Percentiles rank a stretch among this genome's conserved stretches.
These are phyloP conservation scores for Coemansia sp. DNA, from an alignment of 371 early-diverging fungal genomes.

Conservation along the genomic window DNA sequence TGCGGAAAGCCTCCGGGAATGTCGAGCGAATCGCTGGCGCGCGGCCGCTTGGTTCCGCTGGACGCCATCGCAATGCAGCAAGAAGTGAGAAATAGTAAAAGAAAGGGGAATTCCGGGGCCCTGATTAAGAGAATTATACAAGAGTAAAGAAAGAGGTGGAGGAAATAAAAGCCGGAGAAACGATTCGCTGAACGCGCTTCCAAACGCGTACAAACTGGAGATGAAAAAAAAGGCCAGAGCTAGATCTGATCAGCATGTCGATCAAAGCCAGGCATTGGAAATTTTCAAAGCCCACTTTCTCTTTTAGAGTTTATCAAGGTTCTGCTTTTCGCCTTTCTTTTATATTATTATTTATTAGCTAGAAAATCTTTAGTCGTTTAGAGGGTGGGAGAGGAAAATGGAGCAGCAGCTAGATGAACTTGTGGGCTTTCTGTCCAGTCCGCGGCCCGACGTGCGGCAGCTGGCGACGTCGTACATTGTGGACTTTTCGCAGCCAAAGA, in stretches of 20 bases:
- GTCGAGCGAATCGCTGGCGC: slow-evolving; percentile 23
- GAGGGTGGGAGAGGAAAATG: slow-evolving; percentile 21
- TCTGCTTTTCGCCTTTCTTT: too few relatives aligned
- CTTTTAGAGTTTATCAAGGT: too few relatives aligned
- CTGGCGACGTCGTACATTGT: slow-evolving; percentile 78
- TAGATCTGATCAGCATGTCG: background rate
- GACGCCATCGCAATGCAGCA: background rate
- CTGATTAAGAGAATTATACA: background rate
- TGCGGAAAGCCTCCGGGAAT: slow-evolving; percentile 31
- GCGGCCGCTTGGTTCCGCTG: slow-evolving; percentile 21
- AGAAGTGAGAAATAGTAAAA: background rate
- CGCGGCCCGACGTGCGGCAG: slow-evolving; percentile 62
- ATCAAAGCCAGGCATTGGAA: background rate
- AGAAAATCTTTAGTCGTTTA: too few relatives aligned
- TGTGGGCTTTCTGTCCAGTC: slow-evolving; percentile 63
- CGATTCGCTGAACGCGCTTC: background rate
- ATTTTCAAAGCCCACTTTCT: too few relatives aligned
- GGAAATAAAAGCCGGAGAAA: background rate
- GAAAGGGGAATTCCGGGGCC: too few relatives aligned
- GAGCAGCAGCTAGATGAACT: slow-evolving; percentile 56
- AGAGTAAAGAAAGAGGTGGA: background rate
- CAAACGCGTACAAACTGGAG: background rate
- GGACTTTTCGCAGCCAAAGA: slow-evolving; percentile 64
- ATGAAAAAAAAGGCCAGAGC: too few relatives aligned
- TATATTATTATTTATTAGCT: too few relatives aligned